Conservation (phyloP, 2,329 filamentous ascomycete genomes). For the Microdochium bolleyi region DNA sequence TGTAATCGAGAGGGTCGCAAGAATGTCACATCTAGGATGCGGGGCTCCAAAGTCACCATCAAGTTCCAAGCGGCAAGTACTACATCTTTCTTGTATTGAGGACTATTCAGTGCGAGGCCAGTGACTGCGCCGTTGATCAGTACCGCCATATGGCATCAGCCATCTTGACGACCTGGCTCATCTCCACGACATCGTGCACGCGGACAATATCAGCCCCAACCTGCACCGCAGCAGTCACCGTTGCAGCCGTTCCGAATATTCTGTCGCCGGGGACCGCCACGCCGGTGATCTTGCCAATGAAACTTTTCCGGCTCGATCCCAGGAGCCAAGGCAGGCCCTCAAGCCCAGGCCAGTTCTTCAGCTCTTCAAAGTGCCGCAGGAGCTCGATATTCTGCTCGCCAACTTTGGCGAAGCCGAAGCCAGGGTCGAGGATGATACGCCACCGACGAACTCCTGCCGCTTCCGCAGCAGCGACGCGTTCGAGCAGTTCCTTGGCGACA, state of each 20-base stretch:
- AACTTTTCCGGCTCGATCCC: conserved; percentile 81
- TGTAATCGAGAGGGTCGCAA: too few relatives aligned
- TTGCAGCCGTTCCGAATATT: conserved; percentile 79
- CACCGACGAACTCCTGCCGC: conserved; percentile 78
- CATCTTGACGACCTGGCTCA: conserved; percentile 78
- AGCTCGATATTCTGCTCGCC: conserved; percentile 74
- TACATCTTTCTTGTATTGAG: too few relatives aligned
- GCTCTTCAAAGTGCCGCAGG: conserved; percentile 55
- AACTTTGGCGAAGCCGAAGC: conserved; percentile 88
- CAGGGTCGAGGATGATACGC: conserved; percentile 92
- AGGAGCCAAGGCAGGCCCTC: conserved; percentile 78
- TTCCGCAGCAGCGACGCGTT: conserved; percentile 66
- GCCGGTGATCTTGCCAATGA: conserved; percentile 77
- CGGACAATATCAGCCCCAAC: conserved; percentile 87
- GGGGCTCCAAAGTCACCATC: too few relatives aligned
- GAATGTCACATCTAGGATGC: too few relatives aligned
- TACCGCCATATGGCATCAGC: conserved; percentile 84
- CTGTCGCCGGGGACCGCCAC: conserved; percentile 63
- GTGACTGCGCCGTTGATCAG: conserved; percentile 4
- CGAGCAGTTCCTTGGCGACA: conserved; percentile 59
- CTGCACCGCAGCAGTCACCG: conserved; percentile 75
- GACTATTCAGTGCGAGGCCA: too few relatives aligned
- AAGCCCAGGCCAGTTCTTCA: conserved; percentile 58
- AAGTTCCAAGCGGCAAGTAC: too few relatives aligned
- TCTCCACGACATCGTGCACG: conserved; percentile 85